Base-by-base conservation (phyloP, 768 basidiomycete genomes). In the Phlebiopsis flavidoalba region DNA sequence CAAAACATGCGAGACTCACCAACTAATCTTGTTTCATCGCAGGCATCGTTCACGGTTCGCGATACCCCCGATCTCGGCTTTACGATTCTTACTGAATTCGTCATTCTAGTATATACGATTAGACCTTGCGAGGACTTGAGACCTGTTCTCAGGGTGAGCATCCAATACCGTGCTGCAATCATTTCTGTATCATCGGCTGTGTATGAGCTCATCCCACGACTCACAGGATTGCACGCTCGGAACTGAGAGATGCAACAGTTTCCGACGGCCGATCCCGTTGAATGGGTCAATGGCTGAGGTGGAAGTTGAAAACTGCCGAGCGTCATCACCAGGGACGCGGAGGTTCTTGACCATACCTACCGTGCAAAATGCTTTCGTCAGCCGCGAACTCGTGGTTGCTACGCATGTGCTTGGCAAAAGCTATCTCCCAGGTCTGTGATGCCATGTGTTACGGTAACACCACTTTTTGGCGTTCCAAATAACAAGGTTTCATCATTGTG, bases 11-110 rank as follows among this genome's bases (percentile, higher is more conserved):
- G 60, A 58, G 35, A 49, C 48, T 52, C 15, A 19, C 40, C 55
- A 57, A 36, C 43, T 64, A 46, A 47, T 51, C 58, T n/a, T 47
- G 48, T 58, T 57, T 26, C 60, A 46, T 31, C 35, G 51, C 60
- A 74, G 82, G 79, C 15, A 73, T 83, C 57, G 78, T 83, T 31
- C 81, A 82, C 64, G 80, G 80, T 79, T 70, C 40, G 76, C 63
- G 37, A 43, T 53, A n/a, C n/a, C 57, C 33, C 37, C 24, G 26
- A 55, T 55, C 40, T 24, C 19, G 40, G 40, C 7, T 6, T 31
- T 40, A 14, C 26, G 47, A 47, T 50, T 12, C 43, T 64, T 53
- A 59, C 61, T 64, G 59, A 56, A 64, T 48, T 53, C 35, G 37
- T 4, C 43, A 35, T 69, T 59, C 48, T 60, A 79, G 78, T 79